Percentiles rank a stretch among this genome's conserved stretches.
phyloP scores from a whole-genome alignment of 176 grass and related monocot species.

The Hsuehochloa calcarea region DNA sequence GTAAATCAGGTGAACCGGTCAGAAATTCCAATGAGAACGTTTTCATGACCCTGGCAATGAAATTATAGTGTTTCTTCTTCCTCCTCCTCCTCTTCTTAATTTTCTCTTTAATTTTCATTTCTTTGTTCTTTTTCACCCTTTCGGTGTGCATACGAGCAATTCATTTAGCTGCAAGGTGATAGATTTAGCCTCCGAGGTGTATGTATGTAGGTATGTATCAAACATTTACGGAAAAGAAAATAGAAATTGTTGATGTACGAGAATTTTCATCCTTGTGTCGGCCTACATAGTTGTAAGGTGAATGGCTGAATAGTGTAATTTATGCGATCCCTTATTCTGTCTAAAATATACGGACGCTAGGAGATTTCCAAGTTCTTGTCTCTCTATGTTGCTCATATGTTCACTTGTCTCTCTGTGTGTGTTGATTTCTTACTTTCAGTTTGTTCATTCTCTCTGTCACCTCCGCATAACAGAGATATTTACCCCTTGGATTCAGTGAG shows the following conservation, averaged over 20 bases:
- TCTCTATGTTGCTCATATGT: not conserved
- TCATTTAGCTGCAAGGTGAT: constrained; percentile 45
- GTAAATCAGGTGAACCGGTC: constrained; percentile 34
- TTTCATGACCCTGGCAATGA: constrained; percentile 35
- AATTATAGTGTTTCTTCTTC: constrained; percentile 13
- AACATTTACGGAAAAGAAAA: constrained; percentile 39
- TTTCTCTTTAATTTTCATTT: not conserved
- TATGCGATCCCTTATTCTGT: not conserved
- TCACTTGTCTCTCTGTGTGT: too few species aligned
- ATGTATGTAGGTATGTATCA: constrained; percentile 36
- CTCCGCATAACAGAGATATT: not conserved
- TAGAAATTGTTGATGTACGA: constrained; percentile 25
- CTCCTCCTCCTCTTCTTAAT: not conserved
- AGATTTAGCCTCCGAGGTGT: constrained; percentile 34
- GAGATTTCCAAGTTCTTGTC: not conserved
- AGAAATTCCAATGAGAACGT: constrained; percentile 59
- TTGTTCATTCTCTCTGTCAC: constrained; percentile 1
- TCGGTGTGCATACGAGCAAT: constrained; percentile 55
- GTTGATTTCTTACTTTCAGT: not conserved
- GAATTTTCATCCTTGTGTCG: not conserved
- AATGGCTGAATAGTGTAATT: constrained; percentile 19
- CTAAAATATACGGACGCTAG: not conserved
- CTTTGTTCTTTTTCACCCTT: not conserved
- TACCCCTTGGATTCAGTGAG: not conserved
- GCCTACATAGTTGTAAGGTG: not conserved